phyloP scores from a whole-genome alignment of 2,329 filamentous ascomycete species.

The Pochonia chlamydosporia region DNA sequence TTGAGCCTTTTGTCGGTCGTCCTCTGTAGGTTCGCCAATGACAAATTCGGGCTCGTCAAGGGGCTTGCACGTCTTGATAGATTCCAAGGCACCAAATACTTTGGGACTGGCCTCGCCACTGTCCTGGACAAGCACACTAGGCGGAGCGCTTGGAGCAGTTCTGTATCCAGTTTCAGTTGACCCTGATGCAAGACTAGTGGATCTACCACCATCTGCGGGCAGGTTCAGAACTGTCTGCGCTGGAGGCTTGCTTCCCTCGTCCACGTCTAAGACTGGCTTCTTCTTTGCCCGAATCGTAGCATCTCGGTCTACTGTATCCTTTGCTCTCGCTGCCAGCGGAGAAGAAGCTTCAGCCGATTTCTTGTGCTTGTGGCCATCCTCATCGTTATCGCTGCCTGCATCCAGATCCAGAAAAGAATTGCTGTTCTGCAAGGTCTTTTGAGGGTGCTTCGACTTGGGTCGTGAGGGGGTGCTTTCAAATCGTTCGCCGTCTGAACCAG shows the following conservation, averaged over 20 bases:
- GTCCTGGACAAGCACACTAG: conserved; percentile 39
- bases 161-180: conserved; percentile 35
- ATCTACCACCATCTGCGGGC: conserved; percentile 30
- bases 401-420: conserved; percentile 48
- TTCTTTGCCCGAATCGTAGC: conserved; percentile 23
- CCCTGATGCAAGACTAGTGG: conserved; percentile 27
- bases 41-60: conserved; percentile 55
- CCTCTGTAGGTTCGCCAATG: conserved; percentile 54
- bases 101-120: conserved; percentile 33
- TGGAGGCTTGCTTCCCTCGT: conserved; percentile 21
- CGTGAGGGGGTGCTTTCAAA: conserved; percentile 26
- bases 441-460: conserved; percentile 24
- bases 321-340: background rate
- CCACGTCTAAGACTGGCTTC: conserved; percentile 12
- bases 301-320: conserved; percentile 16
- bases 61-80: conserved; percentile 29
- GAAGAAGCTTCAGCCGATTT: background rate
- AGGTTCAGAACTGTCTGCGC: conserved; percentile 24
- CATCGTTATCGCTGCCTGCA: conserved; percentile 41
- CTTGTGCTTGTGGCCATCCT: conserved; percentile 16
- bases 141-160: conserved; percentile 35
- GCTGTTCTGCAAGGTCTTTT: conserved; percentile 24
- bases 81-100: conserved; percentile 23
- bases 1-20: conserved; percentile 71
- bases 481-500: conserved; percentile 30